Evolutionary conservation across 2,329 filamentous ascomycete species (phyloP).

Genomic region (Trichophyton rubrum): DNA sequence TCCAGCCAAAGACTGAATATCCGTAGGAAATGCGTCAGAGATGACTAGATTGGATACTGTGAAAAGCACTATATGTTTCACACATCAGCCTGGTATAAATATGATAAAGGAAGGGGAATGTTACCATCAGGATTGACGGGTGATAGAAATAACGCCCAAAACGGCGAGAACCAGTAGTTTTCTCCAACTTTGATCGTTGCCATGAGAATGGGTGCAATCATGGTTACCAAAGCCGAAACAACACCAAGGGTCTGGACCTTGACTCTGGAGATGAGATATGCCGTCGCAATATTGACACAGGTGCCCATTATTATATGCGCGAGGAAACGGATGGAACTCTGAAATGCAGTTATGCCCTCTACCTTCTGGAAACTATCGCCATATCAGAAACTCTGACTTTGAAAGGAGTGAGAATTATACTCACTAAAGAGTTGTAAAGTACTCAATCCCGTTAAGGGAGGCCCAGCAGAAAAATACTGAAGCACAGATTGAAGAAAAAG

Average conservation of each 20-base stretch:
- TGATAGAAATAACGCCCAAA: conserved; percentile 10
- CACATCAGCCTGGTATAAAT: neutral
- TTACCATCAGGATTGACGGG: conserved; percentile 13
- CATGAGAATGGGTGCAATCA: conserved; percentile 12
- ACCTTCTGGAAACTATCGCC: conserved; percentile 39
- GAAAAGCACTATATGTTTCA: conserved; percentile 5
- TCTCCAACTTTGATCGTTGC: conserved; percentile 9
- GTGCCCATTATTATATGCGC: conserved; percentile 34
- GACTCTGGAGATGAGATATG: conserved; percentile 11
- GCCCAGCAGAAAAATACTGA: conserved; percentile 38
- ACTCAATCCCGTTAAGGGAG: conserved; percentile 37
- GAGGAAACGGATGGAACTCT: conserved; percentile 36
- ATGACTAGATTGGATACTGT: conserved; percentile 45
- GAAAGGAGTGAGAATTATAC: conserved; percentile 5
- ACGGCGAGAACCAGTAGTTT: conserved; percentile 11
- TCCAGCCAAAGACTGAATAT: conserved; percentile 47
- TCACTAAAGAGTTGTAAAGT: conserved; percentile 37
- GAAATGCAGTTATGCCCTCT: conserved; percentile 35
- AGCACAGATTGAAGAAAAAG: conserved; percentile 45
- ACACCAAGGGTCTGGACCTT: conserved; percentile 11
- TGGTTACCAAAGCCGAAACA: conserved; percentile 10
- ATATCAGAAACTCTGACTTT: neutral
- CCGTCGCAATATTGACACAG: conserved; percentile 9
- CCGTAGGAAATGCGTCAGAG: conserved; percentile 41
- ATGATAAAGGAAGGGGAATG: neutral